Percentiles rank a stretch among this genome's conserved stretches.
Conservation (phyloP, 495 filamentous ascomycete genomes). For the Podospora conica region DNA sequence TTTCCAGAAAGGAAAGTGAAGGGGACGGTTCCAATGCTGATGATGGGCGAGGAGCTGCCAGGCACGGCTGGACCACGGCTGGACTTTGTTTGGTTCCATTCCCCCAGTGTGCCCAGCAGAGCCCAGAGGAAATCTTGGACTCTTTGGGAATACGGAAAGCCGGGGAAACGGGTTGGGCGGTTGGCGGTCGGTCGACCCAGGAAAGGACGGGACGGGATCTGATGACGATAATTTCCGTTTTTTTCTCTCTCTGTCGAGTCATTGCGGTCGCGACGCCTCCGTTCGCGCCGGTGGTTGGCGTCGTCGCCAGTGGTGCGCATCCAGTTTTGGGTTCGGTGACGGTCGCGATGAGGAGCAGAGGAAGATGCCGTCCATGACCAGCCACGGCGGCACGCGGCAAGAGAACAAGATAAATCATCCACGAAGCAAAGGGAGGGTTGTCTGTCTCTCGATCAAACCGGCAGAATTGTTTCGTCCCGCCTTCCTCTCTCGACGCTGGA, state of each 20-base stretch:
- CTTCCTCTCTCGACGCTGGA: neutral
- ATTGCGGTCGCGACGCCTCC: neutral
- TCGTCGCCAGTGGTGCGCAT: neutral
- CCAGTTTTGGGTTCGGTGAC: neutral
- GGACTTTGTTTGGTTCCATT: neutral
- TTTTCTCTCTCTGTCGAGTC: neutral
- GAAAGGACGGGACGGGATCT: constrained; percentile 6
- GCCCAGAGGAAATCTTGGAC: neutral
- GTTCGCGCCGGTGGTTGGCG: neutral
- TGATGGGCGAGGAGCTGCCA: neutral
- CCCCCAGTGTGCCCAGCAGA: neutral
- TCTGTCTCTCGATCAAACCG: neutral
- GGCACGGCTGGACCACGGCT: neutral
- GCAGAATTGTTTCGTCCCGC: neutral
- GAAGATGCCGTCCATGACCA: neutral
- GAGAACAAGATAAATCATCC: neutral
- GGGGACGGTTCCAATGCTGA: neutral
- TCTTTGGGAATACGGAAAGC: constrained; percentile 10
- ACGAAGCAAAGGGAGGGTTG: neutral
- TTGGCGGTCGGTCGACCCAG: constrained; percentile 3
- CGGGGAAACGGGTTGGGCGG: constrained; percentile 1
- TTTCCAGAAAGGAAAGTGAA: neutral
- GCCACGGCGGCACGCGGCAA: neutral
- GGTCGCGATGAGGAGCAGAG: neutral
- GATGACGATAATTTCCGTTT: constrained; percentile 11